A percentile compares a stretch with the other conserved stretches of the same genome.
Evolutionary conservation across 2,329 filamentous ascomycete genomes (phyloP).

Genomic region (Neodidymelliopsis sp.): DNA sequence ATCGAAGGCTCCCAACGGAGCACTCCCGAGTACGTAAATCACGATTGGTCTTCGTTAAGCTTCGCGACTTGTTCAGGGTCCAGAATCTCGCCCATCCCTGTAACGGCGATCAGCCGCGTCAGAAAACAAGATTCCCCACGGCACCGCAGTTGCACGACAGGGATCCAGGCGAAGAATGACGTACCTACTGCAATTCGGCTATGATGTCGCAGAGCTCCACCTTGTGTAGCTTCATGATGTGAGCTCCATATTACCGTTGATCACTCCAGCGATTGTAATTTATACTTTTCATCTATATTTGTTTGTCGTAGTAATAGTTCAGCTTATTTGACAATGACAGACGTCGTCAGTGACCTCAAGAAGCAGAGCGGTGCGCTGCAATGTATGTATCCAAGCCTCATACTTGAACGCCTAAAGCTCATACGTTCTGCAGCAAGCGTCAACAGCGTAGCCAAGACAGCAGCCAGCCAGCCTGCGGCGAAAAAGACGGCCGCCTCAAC

Average conservation of each 20-base stretch:
- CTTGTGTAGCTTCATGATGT: slow-evolving; percentile 1
- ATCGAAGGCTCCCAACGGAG: neutral
- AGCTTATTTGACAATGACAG: slow-evolving; percentile 42
- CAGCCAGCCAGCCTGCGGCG: slow-evolving; percentile 28
- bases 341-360: slow-evolving; percentile 49
- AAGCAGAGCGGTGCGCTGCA: slow-evolving; percentile 53
- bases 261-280: neutral
- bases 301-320: too few relatives aligned
- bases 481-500: slow-evolving; percentile 38
- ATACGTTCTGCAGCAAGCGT: slow-evolving; percentile 34
- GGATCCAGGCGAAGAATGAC: slow-evolving; percentile 16
- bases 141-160: slow-evolving; percentile 18
- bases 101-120: slow-evolving; percentile 13
- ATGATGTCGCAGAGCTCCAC: slow-evolving; percentile 15
- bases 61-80: slow-evolving; percentile 12
- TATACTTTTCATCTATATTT: neutral
- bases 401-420: neutral
- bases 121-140: slow-evolving; percentile 24
- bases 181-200: slow-evolving; percentile 4
- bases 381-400: slow-evolving; percentile 38
- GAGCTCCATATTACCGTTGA: slow-evolving; percentile 1
- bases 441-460: slow-evolving; percentile 39
- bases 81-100: slow-evolving; percentile 4
- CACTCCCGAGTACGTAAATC: slow-evolving; percentile 1
- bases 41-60: slow-evolving; percentile 8